A percentile compares a stretch with the other conserved stretches of the same genome.
These are phyloP conservation scores for Talaromyces sp. DNA, from an alignment of 2,329 filamentous ascomycete genomes.

Conservation along the genomic window DNA sequence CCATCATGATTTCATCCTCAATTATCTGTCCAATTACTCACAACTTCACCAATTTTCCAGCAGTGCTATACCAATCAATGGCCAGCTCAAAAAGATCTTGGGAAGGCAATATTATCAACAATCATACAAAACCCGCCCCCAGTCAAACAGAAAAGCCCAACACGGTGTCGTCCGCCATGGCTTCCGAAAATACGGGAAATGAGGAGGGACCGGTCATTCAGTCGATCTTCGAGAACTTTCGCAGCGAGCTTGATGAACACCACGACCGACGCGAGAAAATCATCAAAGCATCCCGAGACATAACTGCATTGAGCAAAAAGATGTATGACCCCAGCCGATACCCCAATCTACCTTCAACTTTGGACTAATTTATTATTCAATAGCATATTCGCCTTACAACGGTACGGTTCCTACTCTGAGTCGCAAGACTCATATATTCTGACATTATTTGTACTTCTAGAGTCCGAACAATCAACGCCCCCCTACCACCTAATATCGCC, in stretches of 20 bases:
- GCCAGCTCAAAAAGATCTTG: constrained; percentile 17
- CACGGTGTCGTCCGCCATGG: background rate
- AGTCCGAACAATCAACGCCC: constrained; percentile 38
- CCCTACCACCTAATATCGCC: constrained; percentile 64
- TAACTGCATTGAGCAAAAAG: constrained; percentile 94
- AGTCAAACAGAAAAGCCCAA: background rate
- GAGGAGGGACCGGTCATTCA: constrained; percentile 4
- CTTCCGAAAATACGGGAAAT: background rate
- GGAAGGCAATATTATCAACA: constrained; percentile 15
- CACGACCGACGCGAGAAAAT: constrained; percentile 88
- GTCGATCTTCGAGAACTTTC: constrained; percentile 80
- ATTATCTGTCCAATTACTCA: background rate
- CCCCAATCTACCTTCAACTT: no score
- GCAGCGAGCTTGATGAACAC: constrained; percentile 85
- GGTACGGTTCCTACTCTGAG: constrained; percentile 47
- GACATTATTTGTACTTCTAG: constrained; percentile 22
- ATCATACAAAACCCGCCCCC: background rate
- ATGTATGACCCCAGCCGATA: constrained; percentile 59
- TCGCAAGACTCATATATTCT: no score
- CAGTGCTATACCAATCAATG: constrained; percentile 3
- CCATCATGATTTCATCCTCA: background rate
- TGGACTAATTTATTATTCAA: background rate
- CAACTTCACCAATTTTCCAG: background rate
- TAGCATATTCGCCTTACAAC: constrained; percentile 80
- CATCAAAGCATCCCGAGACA: constrained; percentile 83